phyloP scores from a whole-genome alignment of 306 rosid genomes.

The Dalbergia cochinchinensis region DNA sequence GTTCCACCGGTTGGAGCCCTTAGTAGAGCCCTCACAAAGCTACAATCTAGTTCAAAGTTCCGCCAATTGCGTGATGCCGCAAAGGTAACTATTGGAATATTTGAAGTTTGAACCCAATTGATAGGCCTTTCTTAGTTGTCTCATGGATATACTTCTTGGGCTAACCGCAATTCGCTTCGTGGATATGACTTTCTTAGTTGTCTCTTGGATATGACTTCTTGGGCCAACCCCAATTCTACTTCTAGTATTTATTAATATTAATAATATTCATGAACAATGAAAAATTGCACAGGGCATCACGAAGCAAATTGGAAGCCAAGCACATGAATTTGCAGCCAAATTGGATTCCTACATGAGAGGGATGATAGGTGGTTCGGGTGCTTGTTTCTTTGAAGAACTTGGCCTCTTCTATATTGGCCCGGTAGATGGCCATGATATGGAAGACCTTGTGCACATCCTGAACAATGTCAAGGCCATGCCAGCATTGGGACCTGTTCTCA shows the following conservation, averaged over 20 bases:
- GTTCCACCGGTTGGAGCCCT: slow-evolving; percentile 74
- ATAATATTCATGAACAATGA: background rate
- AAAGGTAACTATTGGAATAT: slow-evolving; percentile 47
- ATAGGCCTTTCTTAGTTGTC: background rate
- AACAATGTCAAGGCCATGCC: slow-evolving; percentile 58
- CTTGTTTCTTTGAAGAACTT: slow-evolving; percentile 68
- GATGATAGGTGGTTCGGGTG: slow-evolving; percentile 53
- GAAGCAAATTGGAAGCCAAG: slow-evolving; percentile 54
- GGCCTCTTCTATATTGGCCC: slow-evolving; percentile 73
- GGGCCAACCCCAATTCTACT: slow-evolving; percentile 7
- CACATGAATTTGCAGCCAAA: slow-evolving; percentile 61
- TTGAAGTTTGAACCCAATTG: too few relatives aligned
- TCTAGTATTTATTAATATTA: background rate
- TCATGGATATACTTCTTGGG: background rate
- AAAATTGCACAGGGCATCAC: slow-evolving; percentile 51
- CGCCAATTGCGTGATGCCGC: slow-evolving; percentile 61
- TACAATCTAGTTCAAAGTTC: slow-evolving; percentile 55
- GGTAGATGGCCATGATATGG: slow-evolving; percentile 67
- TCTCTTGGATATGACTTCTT: background rate
- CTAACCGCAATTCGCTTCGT: slow-evolving; percentile 16
- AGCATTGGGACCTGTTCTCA: slow-evolving; percentile 65
- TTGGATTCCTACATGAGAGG: slow-evolving; percentile 60
- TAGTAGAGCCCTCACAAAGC: slow-evolving; percentile 58
- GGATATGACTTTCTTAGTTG: background rate
- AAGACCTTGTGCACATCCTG: slow-evolving; percentile 62